Percentiles rank a stretch among this genome's conserved stretches.
These are phyloP conservation scores for Dendrobium catenatum DNA, from an alignment of 106 monocot species.

Conservation along the genomic window DNA sequence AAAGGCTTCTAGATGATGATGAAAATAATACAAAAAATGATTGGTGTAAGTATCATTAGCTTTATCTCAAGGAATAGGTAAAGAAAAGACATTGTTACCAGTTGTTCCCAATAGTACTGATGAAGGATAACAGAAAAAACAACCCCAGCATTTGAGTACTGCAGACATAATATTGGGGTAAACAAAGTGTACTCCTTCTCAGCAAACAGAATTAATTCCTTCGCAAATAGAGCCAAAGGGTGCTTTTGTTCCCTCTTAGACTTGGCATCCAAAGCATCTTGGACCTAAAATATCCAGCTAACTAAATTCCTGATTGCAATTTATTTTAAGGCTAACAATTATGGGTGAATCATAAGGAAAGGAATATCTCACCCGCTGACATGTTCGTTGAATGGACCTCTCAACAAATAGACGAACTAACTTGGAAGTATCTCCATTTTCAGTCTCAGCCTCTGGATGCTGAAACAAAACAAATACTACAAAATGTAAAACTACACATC, in stretches of 20 bases:
- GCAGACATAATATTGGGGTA: conserved; percentile 35
- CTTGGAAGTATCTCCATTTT: conserved; percentile 13
- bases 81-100: conserved; percentile 27
- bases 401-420: conserved; percentile 39
- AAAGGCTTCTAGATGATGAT: conserved; percentile 43
- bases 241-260: conserved; percentile 32
- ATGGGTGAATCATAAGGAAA: conserved; percentile 3
- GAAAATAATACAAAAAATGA: background rate
- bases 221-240: conserved; percentile 40
- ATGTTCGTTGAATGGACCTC: conserved; percentile 46
- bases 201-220: conserved; percentile 43
- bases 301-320: background rate
- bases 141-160: conserved; percentile 42
- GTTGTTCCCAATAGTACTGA: conserved; percentile 44
- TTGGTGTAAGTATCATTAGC: background rate
- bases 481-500: background rate
- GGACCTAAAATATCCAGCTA: conserved; percentile 24
- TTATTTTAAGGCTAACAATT: background rate
- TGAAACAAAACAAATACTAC: background rate
- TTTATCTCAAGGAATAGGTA: background rate
- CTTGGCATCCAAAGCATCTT: conserved; percentile 18
- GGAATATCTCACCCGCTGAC: conserved; percentile 41
- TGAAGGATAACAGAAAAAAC: conserved; percentile 42
- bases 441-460: conserved; percentile 2
- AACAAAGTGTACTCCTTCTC: conserved; percentile 46